Percentiles rank a stretch among this genome's conserved stretches.
Evolutionary conservation across 768 basidiomycete species (phyloP).

Genomic region (Paxillus ammoniavirescens): DNA sequence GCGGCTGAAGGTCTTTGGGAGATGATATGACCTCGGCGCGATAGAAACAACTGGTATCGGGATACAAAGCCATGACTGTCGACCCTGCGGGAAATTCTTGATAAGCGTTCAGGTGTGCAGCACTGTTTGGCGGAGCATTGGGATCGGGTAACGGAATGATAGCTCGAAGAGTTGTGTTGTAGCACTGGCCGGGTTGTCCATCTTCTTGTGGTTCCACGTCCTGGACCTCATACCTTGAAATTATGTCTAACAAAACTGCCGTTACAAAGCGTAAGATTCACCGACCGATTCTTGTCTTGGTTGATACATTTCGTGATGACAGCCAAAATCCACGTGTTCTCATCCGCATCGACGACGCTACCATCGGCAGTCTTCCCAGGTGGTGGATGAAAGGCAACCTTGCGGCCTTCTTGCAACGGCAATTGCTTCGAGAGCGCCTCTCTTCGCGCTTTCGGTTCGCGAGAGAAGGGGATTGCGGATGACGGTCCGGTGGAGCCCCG

Average conservation of each 20-base stretch:
- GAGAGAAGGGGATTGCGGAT: slow-evolving; percentile 47
- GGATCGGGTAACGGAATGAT: slow-evolving; percentile 84
- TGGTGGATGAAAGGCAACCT: slow-evolving; percentile 79
- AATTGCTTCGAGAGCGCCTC: slow-evolving; percentile 61
- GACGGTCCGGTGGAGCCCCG: slow-evolving; percentile 61
- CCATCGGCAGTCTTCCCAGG: slow-evolving; percentile 48
- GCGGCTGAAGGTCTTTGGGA: slow-evolving; percentile 44
- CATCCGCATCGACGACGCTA: slow-evolving; percentile 50
- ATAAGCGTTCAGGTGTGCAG: slow-evolving; percentile 67
- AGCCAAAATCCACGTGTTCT: slow-evolving; percentile 74
- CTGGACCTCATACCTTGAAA: slow-evolving; percentile 75
- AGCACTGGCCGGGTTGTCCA: slow-evolving; percentile 67
- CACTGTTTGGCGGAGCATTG: slow-evolving; percentile 50
- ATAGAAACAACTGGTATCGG: slow-evolving; percentile 90
- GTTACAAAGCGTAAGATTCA: background rate
- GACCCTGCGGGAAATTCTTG: slow-evolving; percentile 70
- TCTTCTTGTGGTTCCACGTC: slow-evolving; percentile 84
- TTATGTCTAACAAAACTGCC: background rate
- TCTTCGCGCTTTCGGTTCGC: slow-evolving; percentile 66
- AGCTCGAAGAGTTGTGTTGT: slow-evolving; percentile 64
- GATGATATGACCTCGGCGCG: slow-evolving; percentile 80
- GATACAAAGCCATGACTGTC: slow-evolving; percentile 84
- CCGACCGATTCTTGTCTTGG: slow-evolving; percentile 68
- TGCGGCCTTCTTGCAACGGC: slow-evolving; percentile 70
- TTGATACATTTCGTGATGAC: slow-evolving; percentile 69